Percentiles rank a stretch among this genome's conserved stretches.
phyloP scores from a whole-genome alignment of 495 filamentous ascomycete species.

The Tuber melanosporum region DNA sequence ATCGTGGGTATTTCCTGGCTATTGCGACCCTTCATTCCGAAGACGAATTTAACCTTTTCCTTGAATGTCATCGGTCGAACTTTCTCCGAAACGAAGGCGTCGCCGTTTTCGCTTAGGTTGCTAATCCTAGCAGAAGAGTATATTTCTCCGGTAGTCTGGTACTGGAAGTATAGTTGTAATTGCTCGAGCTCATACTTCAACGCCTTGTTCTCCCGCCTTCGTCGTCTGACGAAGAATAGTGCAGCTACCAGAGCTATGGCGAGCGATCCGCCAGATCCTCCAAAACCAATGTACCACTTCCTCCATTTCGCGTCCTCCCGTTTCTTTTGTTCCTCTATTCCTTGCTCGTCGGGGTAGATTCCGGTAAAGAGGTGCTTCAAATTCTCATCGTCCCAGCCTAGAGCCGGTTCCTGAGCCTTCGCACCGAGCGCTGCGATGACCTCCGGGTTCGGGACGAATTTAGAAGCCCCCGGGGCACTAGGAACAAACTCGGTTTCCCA shows the following conservation, averaged over 20 bases:
- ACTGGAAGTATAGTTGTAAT: conserved; percentile 8
- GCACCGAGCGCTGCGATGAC: not conserved
- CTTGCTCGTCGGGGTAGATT: not conserved
- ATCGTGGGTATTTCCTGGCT: not conserved
- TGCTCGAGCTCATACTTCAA: conserved; percentile 8
- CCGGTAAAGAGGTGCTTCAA: conserved; percentile 9
- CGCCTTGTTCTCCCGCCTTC: conserved; percentile 4
- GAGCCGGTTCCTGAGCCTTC: not conserved
- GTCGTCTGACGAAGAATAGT: not conserved
- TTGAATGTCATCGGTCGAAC: conserved; percentile 8
- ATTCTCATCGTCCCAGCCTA: conserved; percentile 8
- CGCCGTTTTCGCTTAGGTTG: not conserved
- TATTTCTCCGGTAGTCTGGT: conserved; percentile 6
- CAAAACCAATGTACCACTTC: not conserved
- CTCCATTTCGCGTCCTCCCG: not conserved
- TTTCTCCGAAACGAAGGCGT: conserved; percentile 4
- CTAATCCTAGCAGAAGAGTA: not conserved
- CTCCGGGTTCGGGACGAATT: not conserved
- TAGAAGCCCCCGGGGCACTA: not conserved
- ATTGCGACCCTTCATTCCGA: not conserved
- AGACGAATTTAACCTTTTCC: conserved; percentile 9
- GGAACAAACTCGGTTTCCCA: not conserved
- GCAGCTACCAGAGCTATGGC: too few species aligned
- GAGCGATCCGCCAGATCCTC: not conserved
- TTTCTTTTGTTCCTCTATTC: not conserved